These are phyloP conservation scores for Candida piceae DNA, from an alignment of 805 yeast species.

Conservation along the genomic window DNA sequence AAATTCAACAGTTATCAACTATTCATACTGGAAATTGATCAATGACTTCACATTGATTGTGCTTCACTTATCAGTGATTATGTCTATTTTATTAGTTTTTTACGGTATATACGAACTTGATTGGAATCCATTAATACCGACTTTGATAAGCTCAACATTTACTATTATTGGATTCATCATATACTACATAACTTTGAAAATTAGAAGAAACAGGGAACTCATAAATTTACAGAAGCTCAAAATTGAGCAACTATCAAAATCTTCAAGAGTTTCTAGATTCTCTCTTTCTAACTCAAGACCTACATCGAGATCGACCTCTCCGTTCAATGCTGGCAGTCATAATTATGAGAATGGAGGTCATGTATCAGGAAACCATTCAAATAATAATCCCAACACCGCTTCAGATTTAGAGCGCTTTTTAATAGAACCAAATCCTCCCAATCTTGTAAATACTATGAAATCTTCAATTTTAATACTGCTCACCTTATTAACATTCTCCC, in stretches of 20 bases:
- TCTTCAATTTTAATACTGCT: slow-evolving; percentile 67
- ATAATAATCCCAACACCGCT: neutral
- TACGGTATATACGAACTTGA: slow-evolving; percentile 46
- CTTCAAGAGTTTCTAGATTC: slow-evolving; percentile 13
- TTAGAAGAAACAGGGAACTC: slow-evolving; percentile 26
- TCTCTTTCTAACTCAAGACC: slow-evolving; percentile 17
- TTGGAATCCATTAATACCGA: slow-evolving; percentile 47
- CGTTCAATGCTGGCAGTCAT: slow-evolving; percentile 8
- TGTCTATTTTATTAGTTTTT: slow-evolving; percentile 65
- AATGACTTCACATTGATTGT: slow-evolving; percentile 67
- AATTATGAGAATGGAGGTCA: neutral
- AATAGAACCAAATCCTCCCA: slow-evolving; percentile 24
- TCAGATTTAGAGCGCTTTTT: slow-evolving; percentile 21
- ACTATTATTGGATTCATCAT: slow-evolving; percentile 34
- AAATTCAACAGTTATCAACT: slow-evolving; percentile 67
- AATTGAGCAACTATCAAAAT: slow-evolving; percentile 22
- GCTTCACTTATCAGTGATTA: slow-evolving; percentile 58
- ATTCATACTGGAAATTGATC: slow-evolving; percentile 60
- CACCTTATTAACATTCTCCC: slow-evolving; percentile 73
- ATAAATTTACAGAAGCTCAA: slow-evolving; percentile 25
- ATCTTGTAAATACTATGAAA: slow-evolving; percentile 39
- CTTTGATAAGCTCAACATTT: slow-evolving; percentile 29
- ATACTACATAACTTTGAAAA: slow-evolving; percentile 26
- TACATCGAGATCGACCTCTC: slow-evolving; percentile 21
- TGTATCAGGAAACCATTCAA: neutral